Evolutionary conservation across 495 filamentous ascomycete genomes (phyloP).

Genomic region (Penicillium diatomitis): DNA sequence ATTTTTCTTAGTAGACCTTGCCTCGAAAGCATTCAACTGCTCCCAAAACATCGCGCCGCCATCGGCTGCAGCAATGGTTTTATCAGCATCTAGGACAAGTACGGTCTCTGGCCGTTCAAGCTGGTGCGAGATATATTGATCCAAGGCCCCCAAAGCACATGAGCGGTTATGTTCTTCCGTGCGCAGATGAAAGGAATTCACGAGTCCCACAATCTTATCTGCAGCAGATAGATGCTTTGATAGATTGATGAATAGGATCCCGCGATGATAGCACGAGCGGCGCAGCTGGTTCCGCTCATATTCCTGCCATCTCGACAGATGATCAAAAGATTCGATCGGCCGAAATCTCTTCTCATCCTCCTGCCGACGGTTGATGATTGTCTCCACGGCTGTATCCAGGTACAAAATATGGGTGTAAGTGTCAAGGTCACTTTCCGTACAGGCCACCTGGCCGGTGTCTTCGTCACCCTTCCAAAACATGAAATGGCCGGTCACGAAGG

Average conservation of each 20-base stretch:
- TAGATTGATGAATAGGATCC: constrained; percentile 38
- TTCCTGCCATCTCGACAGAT: constrained; percentile 46
- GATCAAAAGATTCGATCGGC: constrained; percentile 7
- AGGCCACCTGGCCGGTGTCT: constrained; percentile 20
- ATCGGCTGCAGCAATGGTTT: constrained; percentile 46
- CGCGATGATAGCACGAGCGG: constrained; percentile 34
- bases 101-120: constrained; percentile 28
- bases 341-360: constrained; percentile 32
- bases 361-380: constrained; percentile 25
- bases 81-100: constrained; percentile 51
- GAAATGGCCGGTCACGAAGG: not conserved
- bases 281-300: constrained; percentile 41
- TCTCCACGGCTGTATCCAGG: constrained; percentile 34
- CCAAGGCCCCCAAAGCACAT: constrained; percentile 19
- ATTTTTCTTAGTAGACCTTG: not conserved
- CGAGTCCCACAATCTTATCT: constrained; percentile 13
- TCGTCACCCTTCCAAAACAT: constrained; percentile 18
- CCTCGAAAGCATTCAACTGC: constrained; percentile 6
- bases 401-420: constrained; percentile 55
- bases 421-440: constrained; percentile 39
- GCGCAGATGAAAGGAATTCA: constrained; percentile 34
- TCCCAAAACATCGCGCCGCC: constrained; percentile 48
- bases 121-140: constrained; percentile 19
- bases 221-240: not conserved
- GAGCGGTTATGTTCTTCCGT: constrained; percentile 23